These are phyloP conservation scores for Talaromyces sp. DNA, from an alignment of 2,329 filamentous ascomycete species.

Conservation along the genomic window DNA sequence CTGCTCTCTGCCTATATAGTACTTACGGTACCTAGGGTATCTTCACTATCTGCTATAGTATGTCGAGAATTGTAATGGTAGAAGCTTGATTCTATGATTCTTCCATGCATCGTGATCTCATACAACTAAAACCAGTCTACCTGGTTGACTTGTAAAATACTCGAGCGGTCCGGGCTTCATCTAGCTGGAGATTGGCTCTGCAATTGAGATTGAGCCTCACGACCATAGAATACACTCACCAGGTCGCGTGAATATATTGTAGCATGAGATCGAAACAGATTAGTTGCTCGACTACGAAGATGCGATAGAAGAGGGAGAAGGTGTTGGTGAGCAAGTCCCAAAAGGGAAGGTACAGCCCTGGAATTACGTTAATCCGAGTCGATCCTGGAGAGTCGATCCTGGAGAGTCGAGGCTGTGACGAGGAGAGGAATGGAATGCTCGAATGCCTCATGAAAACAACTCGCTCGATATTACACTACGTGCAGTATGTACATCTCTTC, in stretches of 20 bases:
- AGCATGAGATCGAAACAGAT: too few relatives aligned
- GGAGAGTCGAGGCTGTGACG: not conserved
- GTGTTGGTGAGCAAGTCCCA: too few relatives aligned
- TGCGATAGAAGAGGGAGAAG: not conserved
- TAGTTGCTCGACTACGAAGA: too few relatives aligned
- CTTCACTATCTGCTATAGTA: too few relatives aligned
- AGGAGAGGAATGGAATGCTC: not conserved
- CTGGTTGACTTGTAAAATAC: not conserved
- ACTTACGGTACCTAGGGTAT: too few relatives aligned
- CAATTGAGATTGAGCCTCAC: not conserved
- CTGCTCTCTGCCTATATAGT: not conserved
- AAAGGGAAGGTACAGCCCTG: slow-evolving; percentile 7
- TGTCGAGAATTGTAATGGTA: not conserved
- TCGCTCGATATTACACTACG: too few relatives aligned
- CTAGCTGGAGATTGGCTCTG: not conserved
- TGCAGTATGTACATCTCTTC: too few relatives aligned
- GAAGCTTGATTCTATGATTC: not conserved
- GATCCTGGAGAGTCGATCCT: too few relatives aligned
- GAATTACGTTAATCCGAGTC: slow-evolving; percentile 11
- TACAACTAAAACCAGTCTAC: not conserved
- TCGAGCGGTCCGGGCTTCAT: not conserved
- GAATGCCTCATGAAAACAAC: too few relatives aligned
- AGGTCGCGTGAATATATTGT: too few relatives aligned
- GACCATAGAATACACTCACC: not conserved
- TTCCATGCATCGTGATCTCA: not conserved